Evolutionary conservation across 345 rosid genomes (phyloP), one percentile per base, ranked within the genome.

Genomic region (Citrus reticulata): DNA sequence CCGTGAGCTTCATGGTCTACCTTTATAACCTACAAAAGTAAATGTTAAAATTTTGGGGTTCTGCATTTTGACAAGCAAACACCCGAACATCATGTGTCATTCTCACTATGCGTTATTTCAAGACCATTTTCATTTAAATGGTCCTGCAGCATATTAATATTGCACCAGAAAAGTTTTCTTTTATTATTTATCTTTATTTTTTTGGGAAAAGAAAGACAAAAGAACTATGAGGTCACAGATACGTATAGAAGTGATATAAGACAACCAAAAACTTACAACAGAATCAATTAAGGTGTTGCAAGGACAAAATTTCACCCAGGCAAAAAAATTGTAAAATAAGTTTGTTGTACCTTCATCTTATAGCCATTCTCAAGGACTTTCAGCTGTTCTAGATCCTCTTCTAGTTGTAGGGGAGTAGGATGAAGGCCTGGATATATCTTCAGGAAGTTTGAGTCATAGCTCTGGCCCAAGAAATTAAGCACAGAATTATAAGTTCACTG

Each of bases 321-420:
- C 10, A 59, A 35, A 42, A 17, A 7, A 14, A 77, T 34, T 11
- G 42, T 34, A 59, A 57, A 17, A 16, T 22, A 62, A 10, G 70
- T 32, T 39, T 27, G 39, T 19, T 19, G 25, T 85, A 94, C 98
- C 99, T 96, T 96, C 98, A 96, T 96, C 83, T 89, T 96, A 81
- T 92, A 94, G 42, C 98, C 98, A 84, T 96, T 93, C 83, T 96
- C 98, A 59, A 94, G 98, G 75, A 93, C 97, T 89, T 96, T 96
- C 71, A 96, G 94, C 90, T 96, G 99, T 67, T 96, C 98, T 32
- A 96, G 89, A 87, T 96, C 99, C 85, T 96, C 98, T 82, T 96
- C 99, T 66, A 88, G 88, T 85, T 96, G 98, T 81, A 96, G 81
- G 2, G 93, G 98, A 46, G 99, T 94, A 68, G 97, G 91, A 72